phyloP scores from a whole-genome alignment of 169 alveolate genomes.

The Babesia caballi region DNA sequence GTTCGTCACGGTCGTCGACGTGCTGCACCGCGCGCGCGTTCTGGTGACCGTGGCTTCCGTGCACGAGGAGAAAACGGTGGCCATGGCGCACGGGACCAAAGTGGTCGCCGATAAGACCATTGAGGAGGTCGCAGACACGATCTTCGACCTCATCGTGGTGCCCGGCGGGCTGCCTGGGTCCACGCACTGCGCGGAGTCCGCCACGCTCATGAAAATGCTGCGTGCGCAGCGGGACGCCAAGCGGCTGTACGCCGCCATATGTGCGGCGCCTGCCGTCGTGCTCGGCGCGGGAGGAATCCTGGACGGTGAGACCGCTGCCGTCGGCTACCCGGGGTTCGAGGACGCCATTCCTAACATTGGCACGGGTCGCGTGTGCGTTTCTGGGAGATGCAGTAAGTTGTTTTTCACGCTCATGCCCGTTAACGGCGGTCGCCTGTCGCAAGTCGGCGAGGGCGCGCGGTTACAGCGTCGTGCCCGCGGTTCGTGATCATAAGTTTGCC shows the following conservation, averaged over 20 bases:
- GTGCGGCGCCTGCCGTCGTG: conserved; percentile 78
- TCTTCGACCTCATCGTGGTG: conserved; percentile 68
- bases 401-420: neutral
- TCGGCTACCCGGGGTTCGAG: conserved; percentile 75
- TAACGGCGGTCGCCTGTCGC: too few species aligned
- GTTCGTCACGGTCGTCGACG: conserved; percentile 73
- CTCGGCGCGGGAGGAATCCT: conserved; percentile 69
- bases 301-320: conserved; percentile 67
- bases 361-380: conserved; percentile 72
- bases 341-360: conserved; percentile 68
- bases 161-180: conserved; percentile 79
- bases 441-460: too few species aligned
- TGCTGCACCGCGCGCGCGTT: conserved; percentile 73
- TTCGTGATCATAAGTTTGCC: too few species aligned
- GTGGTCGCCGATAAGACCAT: conserved; percentile 66
- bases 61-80: conserved; percentile 11
- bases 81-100: conserved; percentile 63
- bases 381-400: conserved; percentile 68
- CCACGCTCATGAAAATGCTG: conserved; percentile 60
- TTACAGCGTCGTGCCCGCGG: too few species aligned
- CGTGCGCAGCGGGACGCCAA: conserved; percentile 65
- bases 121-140: conserved; percentile 54
- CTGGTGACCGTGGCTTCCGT: conserved; percentile 45
- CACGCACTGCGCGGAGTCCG: conserved; percentile 47
- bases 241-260: conserved; percentile 75